phyloP scores from a whole-genome alignment of 345 rosid species.

The Gossypium mustelinum region DNA sequence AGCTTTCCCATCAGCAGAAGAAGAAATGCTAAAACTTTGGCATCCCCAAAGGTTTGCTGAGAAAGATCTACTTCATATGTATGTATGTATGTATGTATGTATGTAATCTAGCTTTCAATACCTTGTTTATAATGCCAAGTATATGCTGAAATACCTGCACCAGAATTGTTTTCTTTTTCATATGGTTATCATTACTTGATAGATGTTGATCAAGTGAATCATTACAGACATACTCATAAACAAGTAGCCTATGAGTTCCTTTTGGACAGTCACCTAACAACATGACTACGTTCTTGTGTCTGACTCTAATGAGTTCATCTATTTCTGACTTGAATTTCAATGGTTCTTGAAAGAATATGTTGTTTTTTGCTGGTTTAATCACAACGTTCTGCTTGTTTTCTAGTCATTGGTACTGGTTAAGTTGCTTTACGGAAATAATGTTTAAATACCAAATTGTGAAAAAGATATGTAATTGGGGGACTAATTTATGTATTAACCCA shows the following conservation, averaged over 20 bases:
- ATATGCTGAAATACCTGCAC: not conserved
- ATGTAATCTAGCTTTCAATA: not conserved
- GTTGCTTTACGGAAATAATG: too few relatives aligned
- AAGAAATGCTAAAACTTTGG: conserved; percentile 14
- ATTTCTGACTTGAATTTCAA: conserved; percentile 21
- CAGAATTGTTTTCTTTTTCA: not conserved
- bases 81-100: not conserved
- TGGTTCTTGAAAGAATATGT: conserved; percentile 3
- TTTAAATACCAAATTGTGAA: too few relatives aligned
- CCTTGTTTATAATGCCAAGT: not conserved
- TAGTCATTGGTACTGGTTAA: not conserved
- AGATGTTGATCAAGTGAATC: conserved; percentile 28
- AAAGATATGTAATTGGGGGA: not conserved
- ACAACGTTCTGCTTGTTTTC: conserved; percentile 21
- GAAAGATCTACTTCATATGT: conserved; percentile 14
- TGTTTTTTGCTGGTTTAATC: conserved; percentile 15
- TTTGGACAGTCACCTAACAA: conserved; percentile 33
- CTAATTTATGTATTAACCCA: not conserved
- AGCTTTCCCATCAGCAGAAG: conserved; percentile 12
- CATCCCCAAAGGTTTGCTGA: conserved; percentile 17
- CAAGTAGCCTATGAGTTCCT: conserved; percentile 33
- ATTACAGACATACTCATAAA: conserved; percentile 31
- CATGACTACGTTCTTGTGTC: conserved; percentile 31
- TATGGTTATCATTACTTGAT: conserved; percentile 25
- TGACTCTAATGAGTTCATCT: conserved; percentile 20